A percentile compares a stretch with the other conserved stretches of the same genome.
Conservation (phyloP, 2,329 filamentous ascomycete species). For the Lecanicillium sp. region DNA sequence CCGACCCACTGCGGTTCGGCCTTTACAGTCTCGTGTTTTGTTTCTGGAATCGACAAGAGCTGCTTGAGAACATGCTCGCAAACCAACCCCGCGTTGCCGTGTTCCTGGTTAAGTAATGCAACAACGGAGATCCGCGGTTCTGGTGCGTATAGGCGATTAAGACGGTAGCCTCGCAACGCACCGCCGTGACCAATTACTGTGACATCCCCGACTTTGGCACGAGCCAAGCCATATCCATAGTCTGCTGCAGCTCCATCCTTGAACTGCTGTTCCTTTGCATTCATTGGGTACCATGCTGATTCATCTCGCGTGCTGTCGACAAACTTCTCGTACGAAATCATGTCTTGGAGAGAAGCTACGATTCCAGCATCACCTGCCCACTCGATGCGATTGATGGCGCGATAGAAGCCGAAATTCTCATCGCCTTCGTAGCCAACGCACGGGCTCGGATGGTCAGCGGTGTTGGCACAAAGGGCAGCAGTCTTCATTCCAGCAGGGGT, state of each 20-base stretch:
- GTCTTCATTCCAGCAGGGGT: conserved; percentile 32
- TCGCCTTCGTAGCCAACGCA: conserved; percentile 34
- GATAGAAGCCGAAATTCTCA: conserved; percentile 25
- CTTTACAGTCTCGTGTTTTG: conserved; percentile 2
- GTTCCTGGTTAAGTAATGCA: conserved; percentile 30
- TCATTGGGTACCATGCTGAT: conserved; percentile 22
- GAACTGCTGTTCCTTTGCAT: conserved; percentile 13
- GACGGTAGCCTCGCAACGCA: conserved; percentile 31
- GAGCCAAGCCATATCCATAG: conserved; percentile 29
- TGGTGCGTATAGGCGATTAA: conserved; percentile 25
- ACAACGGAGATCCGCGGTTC: conserved; percentile 27
- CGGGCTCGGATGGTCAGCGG: conserved; percentile 27
- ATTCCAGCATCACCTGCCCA: conserved; percentile 38
- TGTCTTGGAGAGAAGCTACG: conserved; percentile 33
- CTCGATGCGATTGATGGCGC: conserved; percentile 31
- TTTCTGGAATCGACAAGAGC: conserved; percentile 18
- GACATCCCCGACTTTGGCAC: conserved; percentile 16
- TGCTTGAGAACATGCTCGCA: conserved; percentile 22
- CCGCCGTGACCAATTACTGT: conserved; percentile 28
- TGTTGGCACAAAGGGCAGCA: conserved; percentile 28
- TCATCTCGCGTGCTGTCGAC: conserved; percentile 21
- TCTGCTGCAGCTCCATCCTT: conserved; percentile 23
- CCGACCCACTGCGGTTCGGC: conserved; percentile 22
- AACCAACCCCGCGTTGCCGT: conserved; percentile 16
- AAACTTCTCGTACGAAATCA: conserved; percentile 35